These are phyloP conservation scores for Nematodospora valgi DNA, from an alignment of 805 yeast species.

Conservation along the genomic window DNA sequence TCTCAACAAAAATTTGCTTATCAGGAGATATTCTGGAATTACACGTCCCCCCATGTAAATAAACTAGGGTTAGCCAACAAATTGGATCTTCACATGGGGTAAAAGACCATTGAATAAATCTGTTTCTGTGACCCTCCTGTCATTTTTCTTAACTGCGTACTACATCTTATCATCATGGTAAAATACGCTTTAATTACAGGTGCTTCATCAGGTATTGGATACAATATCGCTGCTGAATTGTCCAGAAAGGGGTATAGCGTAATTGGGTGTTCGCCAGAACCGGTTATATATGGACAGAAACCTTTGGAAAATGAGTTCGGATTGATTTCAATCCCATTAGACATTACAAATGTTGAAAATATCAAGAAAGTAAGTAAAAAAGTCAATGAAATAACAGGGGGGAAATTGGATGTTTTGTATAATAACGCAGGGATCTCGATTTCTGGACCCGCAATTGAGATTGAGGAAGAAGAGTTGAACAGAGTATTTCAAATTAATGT, in stretches of 20 bases:
- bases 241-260: constrained; percentile 35
- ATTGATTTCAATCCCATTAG: constrained; percentile 29
- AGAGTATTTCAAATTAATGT: constrained; percentile 30
- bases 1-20: too few species aligned
- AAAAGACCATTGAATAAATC: too few species aligned
- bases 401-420: constrained; percentile 31
- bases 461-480: constrained; percentile 19
- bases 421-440: constrained; percentile 37
- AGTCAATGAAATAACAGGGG: constrained; percentile 23
- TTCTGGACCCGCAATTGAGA: constrained; percentile 29
- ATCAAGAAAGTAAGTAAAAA: constrained; percentile 20
- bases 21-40: too few species aligned
- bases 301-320: constrained; percentile 22
- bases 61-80: too few species aligned
- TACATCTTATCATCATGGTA: constrained; percentile 1
- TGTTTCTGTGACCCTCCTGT: too few species aligned
- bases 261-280: constrained; percentile 27
- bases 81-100: too few species aligned
- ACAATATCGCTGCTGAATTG: constrained; percentile 43
- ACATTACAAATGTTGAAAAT: constrained; percentile 31
- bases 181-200: constrained; percentile 42
- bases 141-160: too few species aligned
- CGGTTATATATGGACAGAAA: constrained; percentile 18
- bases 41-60: too few species aligned
- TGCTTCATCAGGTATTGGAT: constrained; percentile 60